A percentile compares a stretch with the other conserved stretches of the same genome.
These are phyloP conservation scores for Panicum hallii DNA, from an alignment of 202 grass and related monocot species.

Conservation along the genomic window DNA sequence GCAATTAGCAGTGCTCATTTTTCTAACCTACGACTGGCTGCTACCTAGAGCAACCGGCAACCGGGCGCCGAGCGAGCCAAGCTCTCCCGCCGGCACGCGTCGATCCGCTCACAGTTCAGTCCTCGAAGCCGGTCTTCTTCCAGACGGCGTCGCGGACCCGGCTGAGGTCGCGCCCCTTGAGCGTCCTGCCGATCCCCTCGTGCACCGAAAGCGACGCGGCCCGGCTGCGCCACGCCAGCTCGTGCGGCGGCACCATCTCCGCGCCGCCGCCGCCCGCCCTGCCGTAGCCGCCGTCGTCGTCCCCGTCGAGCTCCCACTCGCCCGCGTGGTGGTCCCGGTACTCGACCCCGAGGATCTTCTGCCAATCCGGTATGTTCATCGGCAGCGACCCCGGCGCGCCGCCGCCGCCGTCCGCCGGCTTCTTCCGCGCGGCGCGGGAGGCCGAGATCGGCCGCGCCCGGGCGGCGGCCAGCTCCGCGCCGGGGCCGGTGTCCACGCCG, in stretches of 20 bases:
- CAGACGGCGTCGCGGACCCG: conserved; percentile 88
- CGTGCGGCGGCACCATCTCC: conserved; percentile 79
- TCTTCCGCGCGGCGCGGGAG: conserved; percentile 40
- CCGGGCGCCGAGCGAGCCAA: not conserved
- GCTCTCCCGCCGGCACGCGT: not conserved
- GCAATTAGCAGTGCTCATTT: conserved; percentile 7
- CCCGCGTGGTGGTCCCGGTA: conserved; percentile 51
- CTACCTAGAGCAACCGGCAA: not conserved
- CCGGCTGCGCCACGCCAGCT: conserved; percentile 72
- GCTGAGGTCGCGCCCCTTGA: conserved; percentile 94
- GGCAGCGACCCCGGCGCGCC: conserved; percentile 62
- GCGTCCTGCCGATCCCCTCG: conserved; percentile 85
- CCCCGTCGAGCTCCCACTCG: conserved; percentile 50
- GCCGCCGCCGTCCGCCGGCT: conserved; percentile 4
- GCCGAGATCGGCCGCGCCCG: conserved; percentile 29
- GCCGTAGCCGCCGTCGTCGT: conserved; percentile 36
- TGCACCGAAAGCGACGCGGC: conserved; percentile 82
- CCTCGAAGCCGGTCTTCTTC: conserved; percentile 91
- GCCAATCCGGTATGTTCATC: conserved; percentile 91
- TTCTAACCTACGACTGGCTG: not conserved
- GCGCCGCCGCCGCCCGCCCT: not conserved
- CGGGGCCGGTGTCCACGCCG: conserved; percentile 1
- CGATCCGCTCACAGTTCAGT: conserved; percentile 42
- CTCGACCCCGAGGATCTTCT: conserved; percentile 77
- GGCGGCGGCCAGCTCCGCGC: conserved; percentile 28